These are phyloP conservation scores for Neofusicoccum sp. DNA, from an alignment of 2,329 filamentous ascomycete species.

Conservation along the genomic window DNA sequence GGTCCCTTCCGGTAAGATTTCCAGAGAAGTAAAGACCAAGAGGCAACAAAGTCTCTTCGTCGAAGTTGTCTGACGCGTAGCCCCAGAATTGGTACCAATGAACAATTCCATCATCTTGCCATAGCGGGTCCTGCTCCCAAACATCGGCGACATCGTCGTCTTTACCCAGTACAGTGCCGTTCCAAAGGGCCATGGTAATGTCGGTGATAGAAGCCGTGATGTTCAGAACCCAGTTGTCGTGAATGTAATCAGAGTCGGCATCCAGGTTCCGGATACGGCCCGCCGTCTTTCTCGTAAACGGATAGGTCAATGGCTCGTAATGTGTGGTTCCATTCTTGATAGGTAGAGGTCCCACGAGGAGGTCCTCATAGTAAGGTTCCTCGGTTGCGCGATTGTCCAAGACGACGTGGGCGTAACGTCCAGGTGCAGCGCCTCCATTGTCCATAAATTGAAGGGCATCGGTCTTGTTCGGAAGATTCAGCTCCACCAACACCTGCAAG, in stretches of 20 bases:
- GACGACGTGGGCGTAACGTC: constrained; percentile 46
- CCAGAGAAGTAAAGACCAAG: constrained; percentile 43
- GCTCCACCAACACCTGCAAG: constrained; percentile 30
- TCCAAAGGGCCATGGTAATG: constrained; percentile 48
- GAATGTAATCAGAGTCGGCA: constrained; percentile 31
- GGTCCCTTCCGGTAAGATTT: constrained; percentile 53
- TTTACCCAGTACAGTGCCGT: constrained; percentile 37
- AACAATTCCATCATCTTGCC: constrained; percentile 40
- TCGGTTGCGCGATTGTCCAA: constrained; percentile 40
- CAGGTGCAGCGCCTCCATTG: constrained; percentile 34
- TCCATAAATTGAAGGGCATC: constrained; percentile 49
- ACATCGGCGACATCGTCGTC: constrained; percentile 44
- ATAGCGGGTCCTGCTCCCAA: constrained; percentile 42
- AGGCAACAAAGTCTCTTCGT: constrained; percentile 46
- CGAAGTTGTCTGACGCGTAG: constrained; percentile 39
- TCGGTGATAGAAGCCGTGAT: constrained; percentile 39
- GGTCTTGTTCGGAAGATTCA: constrained; percentile 51
- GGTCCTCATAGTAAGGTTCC: constrained; percentile 42
- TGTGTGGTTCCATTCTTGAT: constrained; percentile 39
- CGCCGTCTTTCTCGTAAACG: constrained; percentile 29
- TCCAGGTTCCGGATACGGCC: constrained; percentile 44
- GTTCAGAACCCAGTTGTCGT: constrained; percentile 35
- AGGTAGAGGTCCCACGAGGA: constrained; percentile 52
- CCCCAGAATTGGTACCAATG: constrained; percentile 51
- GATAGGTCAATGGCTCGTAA: constrained; percentile 30